These are phyloP conservation scores for Lactarius pseudohatsudake DNA, from an alignment of 768 basidiomycete species.

Conservation along the genomic window DNA sequence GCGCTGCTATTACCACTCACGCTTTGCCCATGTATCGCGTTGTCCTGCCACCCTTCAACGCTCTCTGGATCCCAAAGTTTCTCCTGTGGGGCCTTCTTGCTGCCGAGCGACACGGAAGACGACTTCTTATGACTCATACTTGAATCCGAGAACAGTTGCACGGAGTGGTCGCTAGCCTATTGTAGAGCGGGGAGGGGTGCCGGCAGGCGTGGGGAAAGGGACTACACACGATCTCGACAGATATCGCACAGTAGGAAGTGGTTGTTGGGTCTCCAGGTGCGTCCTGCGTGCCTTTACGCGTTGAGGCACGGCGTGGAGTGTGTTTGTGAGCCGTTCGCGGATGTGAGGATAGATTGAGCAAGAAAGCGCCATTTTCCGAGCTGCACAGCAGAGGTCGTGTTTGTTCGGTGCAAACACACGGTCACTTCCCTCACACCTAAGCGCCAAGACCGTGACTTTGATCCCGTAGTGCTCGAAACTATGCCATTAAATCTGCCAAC, in stretches of 20 bases:
- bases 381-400: constrained; percentile 18
- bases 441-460: background rate
- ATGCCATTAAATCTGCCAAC: constrained; percentile 4
- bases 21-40: background rate
- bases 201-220: background rate
- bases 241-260: constrained; percentile 62
- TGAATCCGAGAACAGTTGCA: background rate
- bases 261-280: constrained; percentile 50
- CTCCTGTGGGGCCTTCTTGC: constrained; percentile 17
- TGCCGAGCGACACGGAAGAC: constrained; percentile 15
- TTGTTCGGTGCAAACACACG: constrained; percentile 27
- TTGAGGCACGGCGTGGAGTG: constrained; percentile 15
- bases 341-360: constrained; percentile 25
- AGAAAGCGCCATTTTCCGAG: constrained; percentile 26
- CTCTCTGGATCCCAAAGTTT: constrained; percentile 9
- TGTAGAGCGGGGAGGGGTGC: background rate
- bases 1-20: constrained; percentile 21
- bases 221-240: constrained; percentile 54
- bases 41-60: constrained; percentile 5
- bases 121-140: constrained; percentile 20
- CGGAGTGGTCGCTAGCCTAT: background rate
- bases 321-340: constrained; percentile 10
- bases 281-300: constrained; percentile 4
- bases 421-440: background rate
- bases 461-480: background rate